Evolutionary conservation across 2,329 filamentous ascomycete genomes (phyloP).

Genomic region (Fusarium redolens): DNA sequence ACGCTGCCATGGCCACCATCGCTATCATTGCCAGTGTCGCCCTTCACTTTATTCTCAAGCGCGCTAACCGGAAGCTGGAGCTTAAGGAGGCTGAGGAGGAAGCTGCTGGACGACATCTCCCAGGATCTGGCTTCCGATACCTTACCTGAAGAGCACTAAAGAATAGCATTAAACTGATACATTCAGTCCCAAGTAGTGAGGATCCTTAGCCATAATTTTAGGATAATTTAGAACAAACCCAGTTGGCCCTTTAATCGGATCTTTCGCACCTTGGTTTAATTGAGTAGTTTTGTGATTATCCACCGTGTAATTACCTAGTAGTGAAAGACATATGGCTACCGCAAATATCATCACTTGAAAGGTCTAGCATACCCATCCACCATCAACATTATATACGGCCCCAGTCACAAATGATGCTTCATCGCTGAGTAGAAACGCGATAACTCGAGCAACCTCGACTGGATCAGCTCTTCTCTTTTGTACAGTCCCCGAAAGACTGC

Average conservation of each 20-base stretch:
- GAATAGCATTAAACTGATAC: neutral
- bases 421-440: conserved; percentile 42
- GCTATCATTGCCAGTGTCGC: neutral
- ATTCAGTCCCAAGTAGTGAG: rapidly evolving
- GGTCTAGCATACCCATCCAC: conserved; percentile 46
- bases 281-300: rapidly evolving
- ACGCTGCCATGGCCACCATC: neutral
- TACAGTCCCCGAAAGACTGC: conserved; percentile 12
- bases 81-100: neutral
- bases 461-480: conserved; percentile 29
- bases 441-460: conserved; percentile 24
- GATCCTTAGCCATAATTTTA: rapidly evolving
- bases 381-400: conserved; percentile 54
- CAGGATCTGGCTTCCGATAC: neutral
- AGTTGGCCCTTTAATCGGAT: rapidly evolving
- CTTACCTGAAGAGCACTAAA: neutral
- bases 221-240: neutral
- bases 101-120: neutral
- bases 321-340: too few relatives aligned
- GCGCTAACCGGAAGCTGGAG: neutral
- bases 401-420: conserved; percentile 43
- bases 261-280: rapidly evolving
- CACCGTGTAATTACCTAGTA: too few relatives aligned
- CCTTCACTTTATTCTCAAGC: neutral
- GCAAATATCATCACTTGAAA: too few relatives aligned